Evolutionary conservation across 495 filamentous ascomycete species (phyloP), one percentile per base, ranked within the genome.

Genomic region (Aspergillus conjunctus): DNA sequence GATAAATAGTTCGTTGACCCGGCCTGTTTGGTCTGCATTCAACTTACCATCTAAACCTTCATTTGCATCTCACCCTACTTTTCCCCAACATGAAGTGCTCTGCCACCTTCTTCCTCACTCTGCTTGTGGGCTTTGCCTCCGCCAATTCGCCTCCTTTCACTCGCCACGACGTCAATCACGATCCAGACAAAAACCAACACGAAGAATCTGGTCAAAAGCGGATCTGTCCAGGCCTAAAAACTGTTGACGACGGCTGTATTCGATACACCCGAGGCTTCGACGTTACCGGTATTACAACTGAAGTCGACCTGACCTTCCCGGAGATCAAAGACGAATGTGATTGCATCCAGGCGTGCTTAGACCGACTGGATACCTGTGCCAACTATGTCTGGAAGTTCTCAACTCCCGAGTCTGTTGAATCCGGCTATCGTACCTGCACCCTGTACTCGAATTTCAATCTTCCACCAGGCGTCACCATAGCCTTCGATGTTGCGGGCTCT

Each of bases 351-450:
- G 52, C 14, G 15, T 54, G 52, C 18, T 20, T 54, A 5, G 26
- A 54, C 52, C 32, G 9, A 9, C 32, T 43, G 8, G 20, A 32
- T 4, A 54, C 52, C 32, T 54, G 52, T 17, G 52, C 52, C 14
- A 54, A 39, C 20, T 54, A 54, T 32, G 52, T 39, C 8, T 54
- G 52, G 52, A 54, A 39, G 52, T 54, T 54, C 31, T 54, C 52
- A 4, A 54, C 52, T 7, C 33, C 52, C 2, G 32, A 54, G 10
- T 37, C 52, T 10, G 52, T 54, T 5, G 8, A 41, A 7, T 54
- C 52, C 5, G 52, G 52, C 33, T 15, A 54, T 43, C 52, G 52
- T 22, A 54, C 52, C 37, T 54, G 52, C 52, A 54, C 52, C 32
- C 22, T 54, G 20, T 54, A 54, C 20, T 54, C 52, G 9, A 32